Evolutionary conservation across 2,329 filamentous ascomycete genomes (phyloP).

Genomic region (Paramyrothecium roridum): DNA sequence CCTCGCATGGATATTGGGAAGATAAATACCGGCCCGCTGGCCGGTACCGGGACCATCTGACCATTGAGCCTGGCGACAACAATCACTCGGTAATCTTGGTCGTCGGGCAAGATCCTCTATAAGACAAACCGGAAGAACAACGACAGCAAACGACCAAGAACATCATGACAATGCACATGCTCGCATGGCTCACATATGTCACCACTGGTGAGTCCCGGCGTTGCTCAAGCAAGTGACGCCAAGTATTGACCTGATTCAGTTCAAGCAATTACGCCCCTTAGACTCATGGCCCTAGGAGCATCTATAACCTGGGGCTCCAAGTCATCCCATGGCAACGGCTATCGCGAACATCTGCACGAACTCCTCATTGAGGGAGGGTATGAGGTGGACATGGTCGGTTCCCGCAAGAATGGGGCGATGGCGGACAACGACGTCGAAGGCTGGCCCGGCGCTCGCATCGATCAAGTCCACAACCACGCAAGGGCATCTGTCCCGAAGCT

Average conservation of each 20-base stretch:
- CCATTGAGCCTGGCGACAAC: too few species aligned
- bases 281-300: constrained; percentile 41
- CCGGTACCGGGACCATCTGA: too few species aligned
- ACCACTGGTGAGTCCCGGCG: background rate
- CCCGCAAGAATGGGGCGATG: constrained; percentile 34
- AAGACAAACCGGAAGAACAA: too few species aligned
- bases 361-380: constrained; percentile 28
- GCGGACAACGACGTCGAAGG: constrained; percentile 40
- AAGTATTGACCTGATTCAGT: background rate
- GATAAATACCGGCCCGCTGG: too few species aligned
- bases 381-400: constrained; percentile 37
- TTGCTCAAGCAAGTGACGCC: background rate
- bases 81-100: too few species aligned
- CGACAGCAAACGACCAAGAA: too few species aligned
- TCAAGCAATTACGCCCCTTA: constrained; percentile 23
- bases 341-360: constrained; percentile 28
- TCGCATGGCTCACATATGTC: background rate
- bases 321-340: constrained; percentile 36
- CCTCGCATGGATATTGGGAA: too few species aligned
- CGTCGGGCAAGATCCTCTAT: too few species aligned
- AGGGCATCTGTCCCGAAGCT: constrained; percentile 21
- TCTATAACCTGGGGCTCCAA: constrained; percentile 36
- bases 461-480: constrained; percentile 32
- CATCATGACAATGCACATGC: too few species aligned
- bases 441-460: constrained; percentile 38